Evolutionary conservation across 768 basidiomycete genomes (phyloP).

Genomic region (Cystobasidium tubakii): DNA sequence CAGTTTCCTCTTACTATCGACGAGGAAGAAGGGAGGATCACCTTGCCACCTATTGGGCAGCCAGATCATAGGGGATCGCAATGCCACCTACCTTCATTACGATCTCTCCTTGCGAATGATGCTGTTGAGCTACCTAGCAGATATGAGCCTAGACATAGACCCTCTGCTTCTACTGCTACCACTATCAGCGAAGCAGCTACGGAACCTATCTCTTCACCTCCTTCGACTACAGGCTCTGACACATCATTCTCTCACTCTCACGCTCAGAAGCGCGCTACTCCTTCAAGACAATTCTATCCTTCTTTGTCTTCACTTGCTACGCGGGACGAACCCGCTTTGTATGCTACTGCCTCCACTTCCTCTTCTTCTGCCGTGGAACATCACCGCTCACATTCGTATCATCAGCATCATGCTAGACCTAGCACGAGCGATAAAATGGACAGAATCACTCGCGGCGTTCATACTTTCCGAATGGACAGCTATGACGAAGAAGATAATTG

Average conservation of each 20-base stretch:
- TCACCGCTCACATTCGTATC: not conserved
- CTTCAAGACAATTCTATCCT: slow-evolving; percentile 33
- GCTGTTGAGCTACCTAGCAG: not conserved
- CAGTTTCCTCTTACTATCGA: not conserved
- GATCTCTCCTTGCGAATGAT: slow-evolving; percentile 19
- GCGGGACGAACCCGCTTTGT: not conserved
- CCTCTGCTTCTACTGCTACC: not conserved
- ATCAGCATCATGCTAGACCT: not conserved
- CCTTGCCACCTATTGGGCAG: slow-evolving; percentile 7
- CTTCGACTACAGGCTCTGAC: slow-evolving; percentile 1
- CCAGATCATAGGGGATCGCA: slow-evolving; percentile 8
- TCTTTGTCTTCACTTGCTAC: slow-evolving; percentile 14
- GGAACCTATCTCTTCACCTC: not conserved
- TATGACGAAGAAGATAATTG: slow-evolving; percentile 9
- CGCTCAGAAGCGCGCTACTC: slow-evolving; percentile 28
- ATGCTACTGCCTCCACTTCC: not conserved
- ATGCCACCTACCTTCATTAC: slow-evolving; percentile 30
- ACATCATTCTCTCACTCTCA: not conserved
- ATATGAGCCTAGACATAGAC: not conserved
- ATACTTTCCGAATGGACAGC: slow-evolving; percentile 19
- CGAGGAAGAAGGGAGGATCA: slow-evolving; percentile 7
- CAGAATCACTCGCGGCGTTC: slow-evolving; percentile 29
- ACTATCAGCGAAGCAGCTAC: not conserved
- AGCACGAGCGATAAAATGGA: slow-evolving; percentile 28
- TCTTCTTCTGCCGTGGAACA: not conserved